Conservation (phyloP, 1,139 yeast genomes). For the Diutina siamensis region DNA sequence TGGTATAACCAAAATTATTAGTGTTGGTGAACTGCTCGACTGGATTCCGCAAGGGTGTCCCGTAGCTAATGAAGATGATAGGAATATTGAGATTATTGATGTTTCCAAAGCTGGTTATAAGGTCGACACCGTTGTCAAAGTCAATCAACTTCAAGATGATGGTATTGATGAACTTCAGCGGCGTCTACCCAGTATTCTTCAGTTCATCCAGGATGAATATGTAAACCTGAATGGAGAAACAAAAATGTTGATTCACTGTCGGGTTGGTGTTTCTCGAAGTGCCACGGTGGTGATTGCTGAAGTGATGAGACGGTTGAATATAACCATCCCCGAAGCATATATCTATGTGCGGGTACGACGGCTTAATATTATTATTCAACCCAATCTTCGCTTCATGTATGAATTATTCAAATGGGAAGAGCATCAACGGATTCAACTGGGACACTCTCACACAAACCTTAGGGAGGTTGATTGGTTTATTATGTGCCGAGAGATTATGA, state of each 20-base stretch:
- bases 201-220: conserved; percentile 25
- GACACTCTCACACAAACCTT: conserved; percentile 18
- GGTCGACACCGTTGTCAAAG: conserved; percentile 29
- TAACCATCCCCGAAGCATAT: conserved; percentile 31
- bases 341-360: conserved; percentile 35
- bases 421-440: conserved; percentile 11
- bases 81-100: conserved; percentile 20
- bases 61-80: conserved; percentile 17
- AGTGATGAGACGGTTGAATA: conserved; percentile 29
- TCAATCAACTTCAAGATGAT: conserved; percentile 36
- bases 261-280: conserved; percentile 40
- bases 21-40: conserved; percentile 76
- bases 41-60: conserved; percentile 36
- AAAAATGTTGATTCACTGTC: conserved; percentile 33
- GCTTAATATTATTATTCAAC: conserved; percentile 37
- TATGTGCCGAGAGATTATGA: conserved; percentile 76
- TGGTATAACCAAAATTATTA: conserved; percentile 65
- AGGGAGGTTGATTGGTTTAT: conserved; percentile 84
- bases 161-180: conserved; percentile 32
- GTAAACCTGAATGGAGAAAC: conserved; percentile 18
- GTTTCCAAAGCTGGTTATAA: conserved; percentile 9
- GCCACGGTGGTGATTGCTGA: conserved; percentile 41
- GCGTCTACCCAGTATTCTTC: conserved; percentile 25
- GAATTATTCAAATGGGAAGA: conserved; percentile 42
- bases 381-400: conserved; percentile 37